Conservation (phyloP, 2,329 filamentous ascomycete species). For the Exophiala viscosa region DNA sequence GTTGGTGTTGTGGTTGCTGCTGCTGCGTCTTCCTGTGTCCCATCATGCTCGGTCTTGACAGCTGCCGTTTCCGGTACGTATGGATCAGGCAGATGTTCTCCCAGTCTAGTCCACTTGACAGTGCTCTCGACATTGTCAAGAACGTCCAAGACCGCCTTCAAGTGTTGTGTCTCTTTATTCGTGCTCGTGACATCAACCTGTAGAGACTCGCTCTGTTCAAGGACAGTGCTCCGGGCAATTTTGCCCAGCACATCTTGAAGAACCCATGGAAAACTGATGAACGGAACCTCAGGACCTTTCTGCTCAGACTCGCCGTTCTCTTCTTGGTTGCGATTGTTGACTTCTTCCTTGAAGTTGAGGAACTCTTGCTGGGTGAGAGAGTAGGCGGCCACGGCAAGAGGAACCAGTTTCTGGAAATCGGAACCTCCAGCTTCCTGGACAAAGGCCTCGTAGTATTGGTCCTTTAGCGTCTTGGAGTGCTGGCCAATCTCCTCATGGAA, state of each 20-base stretch:
- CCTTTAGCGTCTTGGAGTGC: constrained; percentile 63
- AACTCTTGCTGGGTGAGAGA: constrained; percentile 56
- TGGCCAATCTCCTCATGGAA: constrained; percentile 76
- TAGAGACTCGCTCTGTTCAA: neutral
- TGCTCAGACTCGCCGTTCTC: neutral
- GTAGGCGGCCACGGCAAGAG: constrained; percentile 85
- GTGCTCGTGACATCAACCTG: neutral
- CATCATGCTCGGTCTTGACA: neutral
- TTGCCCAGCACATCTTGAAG: constrained; percentile 69
- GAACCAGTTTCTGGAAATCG: constrained; percentile 58
- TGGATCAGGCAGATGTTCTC: constrained; percentile 17
- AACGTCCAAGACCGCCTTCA: neutral
- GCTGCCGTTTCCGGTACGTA: neutral
- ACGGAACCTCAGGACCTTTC: constrained; percentile 55
- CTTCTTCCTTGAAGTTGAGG: constrained; percentile 25
- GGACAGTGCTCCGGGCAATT: constrained; percentile 50
- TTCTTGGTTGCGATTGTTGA: neutral
- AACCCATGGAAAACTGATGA: constrained; percentile 94
- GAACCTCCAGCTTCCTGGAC: constrained; percentile 60
- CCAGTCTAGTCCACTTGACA: constrained; percentile 3
- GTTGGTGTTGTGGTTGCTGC: neutral
- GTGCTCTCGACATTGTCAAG: neutral
- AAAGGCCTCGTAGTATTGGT: constrained; percentile 65
- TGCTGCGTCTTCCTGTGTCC: neutral
- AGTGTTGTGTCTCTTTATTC: neutral